Percentiles rank a stretch among this genome's conserved stretches.
Evolutionary conservation across 176 grass and related monocot genomes (phyloP).

Genomic region (Zizania latifolia): DNA sequence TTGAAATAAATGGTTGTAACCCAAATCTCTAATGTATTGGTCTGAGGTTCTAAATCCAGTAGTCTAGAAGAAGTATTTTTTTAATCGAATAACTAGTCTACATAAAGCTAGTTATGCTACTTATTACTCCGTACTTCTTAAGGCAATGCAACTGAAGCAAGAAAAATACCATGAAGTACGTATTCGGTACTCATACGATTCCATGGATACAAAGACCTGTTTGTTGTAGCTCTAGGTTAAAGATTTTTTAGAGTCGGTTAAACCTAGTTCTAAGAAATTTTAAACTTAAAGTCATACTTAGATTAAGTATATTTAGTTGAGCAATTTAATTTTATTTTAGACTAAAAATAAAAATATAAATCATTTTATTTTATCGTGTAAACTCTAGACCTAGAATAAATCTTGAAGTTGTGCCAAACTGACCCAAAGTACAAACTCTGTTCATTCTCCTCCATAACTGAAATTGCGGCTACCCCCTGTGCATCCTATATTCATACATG

Average conservation of each 20-base stretch:
- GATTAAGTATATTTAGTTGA: no score
- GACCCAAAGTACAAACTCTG: slow-evolving; percentile 29
- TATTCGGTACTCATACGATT: slow-evolving; percentile 3
- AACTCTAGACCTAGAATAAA: no score
- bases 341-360: no score
- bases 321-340: no score
- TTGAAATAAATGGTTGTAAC: background rate
- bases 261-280: no score
- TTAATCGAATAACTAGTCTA: background rate
- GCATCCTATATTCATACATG: slow-evolving; percentile 34
- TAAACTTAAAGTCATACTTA: no score
- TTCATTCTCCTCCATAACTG: slow-evolving; percentile 7
- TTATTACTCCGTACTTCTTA: slow-evolving; percentile 3
- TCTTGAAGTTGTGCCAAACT: no score
- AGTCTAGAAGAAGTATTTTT: background rate
- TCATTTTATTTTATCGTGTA: no score
- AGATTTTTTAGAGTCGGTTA: no score
- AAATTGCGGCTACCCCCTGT: slow-evolving; percentile 32
- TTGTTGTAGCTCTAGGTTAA: no score
- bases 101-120: background rate
- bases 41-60: background rate
- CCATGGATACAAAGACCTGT: slow-evolving; percentile 13
- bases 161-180: slow-evolving; percentile 29
- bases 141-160: slow-evolving; percentile 27
- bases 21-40: background rate